phyloP scores from a whole-genome alignment of 345 rosid genomes.

The Clausena lansium region DNA sequence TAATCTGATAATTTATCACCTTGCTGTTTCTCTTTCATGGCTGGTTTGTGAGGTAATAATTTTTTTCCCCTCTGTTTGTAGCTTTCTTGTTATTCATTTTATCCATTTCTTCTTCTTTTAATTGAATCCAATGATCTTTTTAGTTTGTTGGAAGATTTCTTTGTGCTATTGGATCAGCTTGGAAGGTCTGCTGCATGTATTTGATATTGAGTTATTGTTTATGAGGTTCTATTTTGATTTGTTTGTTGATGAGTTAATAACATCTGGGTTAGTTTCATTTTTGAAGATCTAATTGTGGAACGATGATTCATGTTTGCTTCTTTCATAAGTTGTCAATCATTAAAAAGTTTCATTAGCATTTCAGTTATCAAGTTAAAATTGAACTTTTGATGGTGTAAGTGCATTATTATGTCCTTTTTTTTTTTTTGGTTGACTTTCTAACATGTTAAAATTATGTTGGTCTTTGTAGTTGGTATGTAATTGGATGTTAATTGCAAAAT shows the following conservation, averaged over 20 bases:
- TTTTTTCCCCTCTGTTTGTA: background rate
- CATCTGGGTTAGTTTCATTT: slow-evolving; percentile 16
- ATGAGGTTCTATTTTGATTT: slow-evolving; percentile 6
- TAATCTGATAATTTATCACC: slow-evolving; percentile 15
- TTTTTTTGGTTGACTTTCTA: background rate
- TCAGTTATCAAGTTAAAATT: slow-evolving; percentile 9
- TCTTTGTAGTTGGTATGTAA: background rate
- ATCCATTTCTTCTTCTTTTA: background rate
- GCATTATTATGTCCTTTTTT: slow-evolving; percentile 12
- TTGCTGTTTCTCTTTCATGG: slow-evolving; percentile 15
- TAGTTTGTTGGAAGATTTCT: background rate
- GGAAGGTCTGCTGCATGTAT: slow-evolving; percentile 7
- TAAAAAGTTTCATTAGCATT: slow-evolving; percentile 1
- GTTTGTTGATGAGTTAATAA: slow-evolving; percentile 10
- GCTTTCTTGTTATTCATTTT: background rate
- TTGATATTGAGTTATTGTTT: background rate
- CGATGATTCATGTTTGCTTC: background rate
- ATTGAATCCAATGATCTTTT: background rate
- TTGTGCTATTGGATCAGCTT: background rate
- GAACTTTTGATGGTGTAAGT: slow-evolving; percentile 12
- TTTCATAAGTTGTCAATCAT: slow-evolving; percentile 14
- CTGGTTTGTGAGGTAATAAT: slow-evolving; percentile 19
- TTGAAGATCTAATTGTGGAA: slow-evolving; percentile 25
- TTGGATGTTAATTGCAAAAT: slow-evolving; percentile 3
- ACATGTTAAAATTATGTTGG: background rate